A percentile compares a stretch with the other conserved stretches of the same genome.
phyloP scores from a whole-genome alignment of 2,329 filamentous ascomycete genomes.

The Scopulariopsis brevicaulis region DNA sequence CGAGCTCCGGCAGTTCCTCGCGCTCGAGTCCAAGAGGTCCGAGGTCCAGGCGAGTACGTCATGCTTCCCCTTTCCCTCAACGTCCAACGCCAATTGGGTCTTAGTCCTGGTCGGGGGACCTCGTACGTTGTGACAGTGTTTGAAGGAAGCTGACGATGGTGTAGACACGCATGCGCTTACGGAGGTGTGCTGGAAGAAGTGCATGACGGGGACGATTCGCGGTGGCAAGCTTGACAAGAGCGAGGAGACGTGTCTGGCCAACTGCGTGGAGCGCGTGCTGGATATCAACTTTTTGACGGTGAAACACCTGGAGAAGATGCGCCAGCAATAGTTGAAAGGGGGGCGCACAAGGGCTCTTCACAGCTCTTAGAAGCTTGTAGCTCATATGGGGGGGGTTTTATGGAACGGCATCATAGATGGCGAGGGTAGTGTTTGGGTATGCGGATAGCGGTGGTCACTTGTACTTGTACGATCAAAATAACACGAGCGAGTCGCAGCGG shows the following conservation, averaged over 20 bases:
- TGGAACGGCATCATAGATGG: not conserved
- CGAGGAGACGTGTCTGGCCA: slow-evolving; percentile 77
- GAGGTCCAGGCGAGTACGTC: slow-evolving; percentile 46
- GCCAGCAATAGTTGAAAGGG: slow-evolving; percentile 11
- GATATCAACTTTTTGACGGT: slow-evolving; percentile 81
- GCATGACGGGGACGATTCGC: slow-evolving; percentile 65
- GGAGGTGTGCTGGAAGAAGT: slow-evolving; percentile 91
- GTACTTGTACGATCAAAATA: not conserved
- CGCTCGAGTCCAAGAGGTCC: slow-evolving; percentile 79
- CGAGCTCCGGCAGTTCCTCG: slow-evolving; percentile 77
- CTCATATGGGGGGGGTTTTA: not conserved
- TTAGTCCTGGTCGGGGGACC: not conserved
- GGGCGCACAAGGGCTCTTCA: not conserved
- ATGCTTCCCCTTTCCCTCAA: slow-evolving; percentile 13
- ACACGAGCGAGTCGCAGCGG: not conserved
- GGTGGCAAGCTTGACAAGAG: slow-evolving; percentile 59
- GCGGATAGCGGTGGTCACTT: not conserved
- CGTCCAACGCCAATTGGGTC: not conserved
- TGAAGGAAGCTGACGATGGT: not conserved
- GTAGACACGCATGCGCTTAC: slow-evolving; percentile 44
- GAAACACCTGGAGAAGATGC: slow-evolving; percentile 63
- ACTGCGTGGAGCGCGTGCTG: slow-evolving; percentile 90
- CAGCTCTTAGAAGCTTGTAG: not conserved
- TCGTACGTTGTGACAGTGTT: not conserved
- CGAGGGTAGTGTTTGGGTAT: not conserved